Conservation (phyloP, 495 filamentous ascomycete genomes). For the Penicillium nucicola region DNA sequence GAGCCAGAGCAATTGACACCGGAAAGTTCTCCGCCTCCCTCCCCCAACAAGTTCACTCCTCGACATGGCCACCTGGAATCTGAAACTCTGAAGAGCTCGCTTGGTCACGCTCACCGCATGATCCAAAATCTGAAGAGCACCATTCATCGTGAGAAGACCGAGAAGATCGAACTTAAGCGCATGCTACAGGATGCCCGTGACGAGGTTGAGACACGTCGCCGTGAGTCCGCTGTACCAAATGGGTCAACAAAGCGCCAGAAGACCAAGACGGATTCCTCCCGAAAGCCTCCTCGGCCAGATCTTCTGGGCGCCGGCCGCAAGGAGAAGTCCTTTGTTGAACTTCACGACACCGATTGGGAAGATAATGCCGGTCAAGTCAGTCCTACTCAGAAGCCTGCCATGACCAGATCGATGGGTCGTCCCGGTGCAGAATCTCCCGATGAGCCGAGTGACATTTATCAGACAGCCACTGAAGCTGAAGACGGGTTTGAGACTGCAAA, state of each 20-base stretch:
- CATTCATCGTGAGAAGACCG: slow-evolving; percentile 94
- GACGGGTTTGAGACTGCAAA: slow-evolving; percentile 82
- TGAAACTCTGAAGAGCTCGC: slow-evolving; percentile 88
- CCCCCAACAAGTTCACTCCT: slow-evolving; percentile 85
- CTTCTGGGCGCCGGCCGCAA: slow-evolving; percentile 75
- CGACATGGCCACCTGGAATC: slow-evolving; percentile 87
- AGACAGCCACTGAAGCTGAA: slow-evolving; percentile 80
- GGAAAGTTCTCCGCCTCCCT: slow-evolving; percentile 85
- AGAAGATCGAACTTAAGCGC: slow-evolving; percentile 92
- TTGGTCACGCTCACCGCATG: slow-evolving; percentile 92
- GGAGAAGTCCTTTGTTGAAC: slow-evolving; percentile 69
- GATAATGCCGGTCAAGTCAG: slow-evolving; percentile 59
- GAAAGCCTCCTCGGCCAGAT: slow-evolving; percentile 69
- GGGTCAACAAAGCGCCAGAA: slow-evolving; percentile 63
- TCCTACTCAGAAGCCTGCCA: slow-evolving; percentile 36
- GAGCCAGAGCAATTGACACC: slow-evolving; percentile 70
- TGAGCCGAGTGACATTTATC: slow-evolving; percentile 65
- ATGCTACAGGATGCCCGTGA: slow-evolving; percentile 95
- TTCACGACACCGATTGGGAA: slow-evolving; percentile 86
- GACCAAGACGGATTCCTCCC: slow-evolving; percentile 65
- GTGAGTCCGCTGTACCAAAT: slow-evolving; percentile 49
- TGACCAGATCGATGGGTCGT: slow-evolving; percentile 17
- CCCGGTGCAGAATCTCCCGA: slow-evolving; percentile 28
- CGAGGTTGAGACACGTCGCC: slow-evolving; percentile 77
- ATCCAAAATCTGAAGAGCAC: slow-evolving; percentile 93